Evolutionary conservation across 208 protist genomes (phyloP).

Genomic region (Trichomonas gallinae): DNA sequence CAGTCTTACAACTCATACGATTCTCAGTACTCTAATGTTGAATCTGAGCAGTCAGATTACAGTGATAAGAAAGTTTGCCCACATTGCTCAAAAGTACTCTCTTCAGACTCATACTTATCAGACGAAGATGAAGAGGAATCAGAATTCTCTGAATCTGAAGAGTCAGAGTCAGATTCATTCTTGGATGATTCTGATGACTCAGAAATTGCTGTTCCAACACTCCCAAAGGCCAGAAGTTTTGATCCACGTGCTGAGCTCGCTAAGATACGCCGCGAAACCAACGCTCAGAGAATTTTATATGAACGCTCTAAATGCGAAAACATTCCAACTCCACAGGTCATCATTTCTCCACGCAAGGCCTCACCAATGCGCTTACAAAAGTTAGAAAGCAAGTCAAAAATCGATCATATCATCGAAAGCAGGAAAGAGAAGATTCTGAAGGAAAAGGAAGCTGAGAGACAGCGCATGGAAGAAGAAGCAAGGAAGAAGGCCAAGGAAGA

Average conservation of each 20-base stretch:
- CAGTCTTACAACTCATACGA: neutral
- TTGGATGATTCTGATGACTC: neutral
- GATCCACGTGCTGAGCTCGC: neutral
- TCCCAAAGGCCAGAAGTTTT: neutral
- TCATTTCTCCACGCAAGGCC: neutral
- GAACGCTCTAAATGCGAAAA: neutral
- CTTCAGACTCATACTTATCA: neutral
- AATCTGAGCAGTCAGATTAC: neutral
- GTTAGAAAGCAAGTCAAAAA: neutral
- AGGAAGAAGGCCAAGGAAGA: neutral
- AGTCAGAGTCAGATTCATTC: neutral
- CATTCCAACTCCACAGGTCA: neutral
- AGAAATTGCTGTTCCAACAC: neutral
- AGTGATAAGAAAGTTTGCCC: neutral
- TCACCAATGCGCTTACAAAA: neutral
- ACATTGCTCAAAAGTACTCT: neutral
- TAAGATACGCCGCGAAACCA: neutral
- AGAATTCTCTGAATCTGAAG: neutral
- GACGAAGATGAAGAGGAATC: neutral
- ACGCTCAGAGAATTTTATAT: neutral
- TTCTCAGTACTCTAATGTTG: neutral
- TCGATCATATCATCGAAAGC: neutral
- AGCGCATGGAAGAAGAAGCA: neutral
- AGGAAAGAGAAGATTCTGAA: neutral
- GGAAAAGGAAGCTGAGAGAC: neutral